phyloP scores from a whole-genome alignment of 129 eudicot genomes.

The Helichrysum umbraculigerum region DNA sequence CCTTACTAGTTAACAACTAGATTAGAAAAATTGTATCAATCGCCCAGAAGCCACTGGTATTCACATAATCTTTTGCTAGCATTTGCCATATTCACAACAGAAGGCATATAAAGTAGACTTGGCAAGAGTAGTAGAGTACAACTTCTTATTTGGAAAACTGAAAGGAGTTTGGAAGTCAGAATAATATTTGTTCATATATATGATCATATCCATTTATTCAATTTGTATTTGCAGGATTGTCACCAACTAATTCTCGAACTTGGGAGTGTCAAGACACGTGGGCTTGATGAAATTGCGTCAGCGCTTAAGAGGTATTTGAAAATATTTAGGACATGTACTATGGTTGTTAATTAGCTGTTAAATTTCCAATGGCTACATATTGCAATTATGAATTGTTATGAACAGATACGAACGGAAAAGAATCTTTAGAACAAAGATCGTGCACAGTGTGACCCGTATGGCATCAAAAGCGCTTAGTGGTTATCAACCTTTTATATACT shows the following conservation, averaged over 20 bases:
- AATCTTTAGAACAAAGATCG: constrained; percentile 35
- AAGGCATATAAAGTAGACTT: no score
- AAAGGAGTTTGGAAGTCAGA: no score
- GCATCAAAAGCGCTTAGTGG: constrained; percentile 37
- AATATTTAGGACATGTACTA: not conserved
- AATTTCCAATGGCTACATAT: not conserved
- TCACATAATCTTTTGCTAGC: not conserved
- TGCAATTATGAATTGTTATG: not conserved
- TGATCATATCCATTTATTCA: not conserved
- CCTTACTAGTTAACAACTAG: not conserved
- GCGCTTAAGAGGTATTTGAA: constrained; percentile 38
- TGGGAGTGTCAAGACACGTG: constrained; percentile 23
- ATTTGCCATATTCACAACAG: not conserved
- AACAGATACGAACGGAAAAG: constrained; percentile 38
- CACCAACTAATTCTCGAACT: constrained; percentile 41
- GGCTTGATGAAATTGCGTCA: constrained; percentile 21
- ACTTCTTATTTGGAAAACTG: not conserved
- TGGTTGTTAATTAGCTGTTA: not conserved
- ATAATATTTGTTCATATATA: not conserved
- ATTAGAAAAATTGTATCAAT: no score
- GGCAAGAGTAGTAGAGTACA: not conserved
- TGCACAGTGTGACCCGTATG: constrained; percentile 39
- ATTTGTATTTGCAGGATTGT: constrained; percentile 33
- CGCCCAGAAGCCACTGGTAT: not conserved
- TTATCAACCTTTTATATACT: constrained; percentile 23